Conservation (phyloP, 78 protist genomes). For the Fonticula alba region DNA sequence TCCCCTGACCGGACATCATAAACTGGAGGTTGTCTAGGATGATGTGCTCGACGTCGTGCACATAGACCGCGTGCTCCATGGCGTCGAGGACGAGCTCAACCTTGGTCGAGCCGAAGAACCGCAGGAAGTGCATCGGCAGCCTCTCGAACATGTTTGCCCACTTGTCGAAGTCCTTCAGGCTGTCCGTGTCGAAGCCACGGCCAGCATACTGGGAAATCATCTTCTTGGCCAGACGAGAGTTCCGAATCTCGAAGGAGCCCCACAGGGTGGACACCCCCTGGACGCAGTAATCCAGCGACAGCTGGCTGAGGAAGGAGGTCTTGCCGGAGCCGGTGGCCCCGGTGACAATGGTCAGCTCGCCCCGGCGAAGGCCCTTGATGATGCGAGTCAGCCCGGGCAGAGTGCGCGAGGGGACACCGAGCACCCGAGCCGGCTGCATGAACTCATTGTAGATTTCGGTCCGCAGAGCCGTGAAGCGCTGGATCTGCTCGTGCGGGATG, state of each 20-base stretch:
- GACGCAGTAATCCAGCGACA: conserved; percentile 9
- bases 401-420: conserved; percentile 23
- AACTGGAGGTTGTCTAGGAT: conserved; percentile 59
- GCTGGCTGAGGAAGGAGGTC: conserved; percentile 28
- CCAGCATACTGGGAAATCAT: conserved; percentile 32
- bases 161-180: conserved; percentile 14
- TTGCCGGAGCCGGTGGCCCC: conserved; percentile 64
- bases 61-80: conserved; percentile 58
- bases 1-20: conserved; percentile 32
- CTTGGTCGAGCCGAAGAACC: conserved; percentile 47
- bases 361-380: conserved; percentile 53
- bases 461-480: conserved; percentile 19
- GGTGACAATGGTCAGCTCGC: conserved; percentile 52
- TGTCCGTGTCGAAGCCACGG: conserved; percentile 7
- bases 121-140: conserved; percentile 43
- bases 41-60: conserved; percentile 54
- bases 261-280: conserved; percentile 47
- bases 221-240: conserved; percentile 29
- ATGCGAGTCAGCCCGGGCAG: conserved; percentile 29
- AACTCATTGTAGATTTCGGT: conserved; percentile 17
- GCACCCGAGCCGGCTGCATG: conserved; percentile 12
- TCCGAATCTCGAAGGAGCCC: conserved; percentile 52
- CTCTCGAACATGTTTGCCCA: conserved; percentile 22
- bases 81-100: conserved; percentile 47
- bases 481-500: conserved; percentile 39